Conservation (phyloP, 306 rosid genomes). For the Pueraria montana region DNA sequence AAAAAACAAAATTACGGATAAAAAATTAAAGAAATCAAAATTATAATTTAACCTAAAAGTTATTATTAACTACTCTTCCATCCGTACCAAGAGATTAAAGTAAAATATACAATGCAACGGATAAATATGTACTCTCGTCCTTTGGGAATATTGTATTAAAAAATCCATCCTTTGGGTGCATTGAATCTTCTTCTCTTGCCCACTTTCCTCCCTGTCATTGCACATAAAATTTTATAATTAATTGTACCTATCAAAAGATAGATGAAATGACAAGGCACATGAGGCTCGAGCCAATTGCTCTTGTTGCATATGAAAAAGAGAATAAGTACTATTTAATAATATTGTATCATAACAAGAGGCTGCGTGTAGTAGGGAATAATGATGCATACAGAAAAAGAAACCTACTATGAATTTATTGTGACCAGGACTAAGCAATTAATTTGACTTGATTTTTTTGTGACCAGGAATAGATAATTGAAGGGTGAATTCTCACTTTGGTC, state of each 20-base stretch:
- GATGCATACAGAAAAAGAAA: background rate
- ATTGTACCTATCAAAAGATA: background rate
- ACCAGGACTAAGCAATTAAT: background rate
- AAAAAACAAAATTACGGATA: no score
- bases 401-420: background rate
- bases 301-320: background rate
- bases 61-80: background rate
- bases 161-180: background rate
- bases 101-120: background rate
- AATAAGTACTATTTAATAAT: background rate
- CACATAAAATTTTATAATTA: background rate
- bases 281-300: background rate
- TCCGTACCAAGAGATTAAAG: no score
- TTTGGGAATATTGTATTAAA: conserved; percentile 1
- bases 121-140: background rate
- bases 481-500: no score
- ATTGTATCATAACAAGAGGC: background rate
- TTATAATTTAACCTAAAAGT: no score
- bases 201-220: background rate
- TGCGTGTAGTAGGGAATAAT: background rate
- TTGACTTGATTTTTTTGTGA: background rate
- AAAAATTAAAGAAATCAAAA: no score
- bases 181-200: background rate
- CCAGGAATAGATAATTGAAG: conserved; percentile 80
- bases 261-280: conserved; percentile 7